Conservation (phyloP, 768 basidiomycete species). For the Holtermannia corniformis region DNA sequence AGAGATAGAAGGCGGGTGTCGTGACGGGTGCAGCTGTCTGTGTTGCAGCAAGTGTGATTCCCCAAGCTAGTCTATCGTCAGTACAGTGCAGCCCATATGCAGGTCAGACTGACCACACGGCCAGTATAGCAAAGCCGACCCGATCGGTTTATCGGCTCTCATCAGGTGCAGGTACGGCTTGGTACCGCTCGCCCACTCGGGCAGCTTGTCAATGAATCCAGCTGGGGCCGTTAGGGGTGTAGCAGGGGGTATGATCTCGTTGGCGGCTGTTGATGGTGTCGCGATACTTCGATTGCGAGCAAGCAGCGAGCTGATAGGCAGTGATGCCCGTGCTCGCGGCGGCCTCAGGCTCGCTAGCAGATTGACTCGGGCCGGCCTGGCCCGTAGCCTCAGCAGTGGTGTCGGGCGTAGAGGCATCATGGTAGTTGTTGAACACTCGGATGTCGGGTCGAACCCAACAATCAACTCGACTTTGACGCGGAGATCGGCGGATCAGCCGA, state of each 20-base stretch:
- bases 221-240: not conserved
- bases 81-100: not conserved
- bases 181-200: conserved; percentile 24
- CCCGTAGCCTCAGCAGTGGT: not conserved
- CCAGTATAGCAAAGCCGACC: conserved; percentile 79
- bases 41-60: conserved; percentile 92
- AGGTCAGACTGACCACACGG: conserved; percentile 66
- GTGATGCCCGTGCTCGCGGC: not conserved
- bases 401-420: not conserved
- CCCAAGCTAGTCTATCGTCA: conserved; percentile 64
- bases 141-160: conserved; percentile 92
- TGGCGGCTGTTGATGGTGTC: not conserved
- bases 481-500: no score
- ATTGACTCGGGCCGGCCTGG: not conserved
- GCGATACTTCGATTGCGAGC: not conserved
- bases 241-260: conserved; percentile 4
- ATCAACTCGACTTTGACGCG: no score
- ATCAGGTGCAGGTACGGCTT: conserved; percentile 75
- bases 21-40: conserved; percentile 58
- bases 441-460: no score
- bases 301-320: not conserved
- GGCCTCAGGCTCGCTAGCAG: not conserved
- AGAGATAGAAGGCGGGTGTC: conserved; percentile 62
- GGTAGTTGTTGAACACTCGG: no score
- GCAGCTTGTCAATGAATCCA: conserved; percentile 17